These are phyloP conservation scores for Neurospora discreta DNA, from an alignment of 495 filamentous ascomycete species.

Conservation along the genomic window DNA sequence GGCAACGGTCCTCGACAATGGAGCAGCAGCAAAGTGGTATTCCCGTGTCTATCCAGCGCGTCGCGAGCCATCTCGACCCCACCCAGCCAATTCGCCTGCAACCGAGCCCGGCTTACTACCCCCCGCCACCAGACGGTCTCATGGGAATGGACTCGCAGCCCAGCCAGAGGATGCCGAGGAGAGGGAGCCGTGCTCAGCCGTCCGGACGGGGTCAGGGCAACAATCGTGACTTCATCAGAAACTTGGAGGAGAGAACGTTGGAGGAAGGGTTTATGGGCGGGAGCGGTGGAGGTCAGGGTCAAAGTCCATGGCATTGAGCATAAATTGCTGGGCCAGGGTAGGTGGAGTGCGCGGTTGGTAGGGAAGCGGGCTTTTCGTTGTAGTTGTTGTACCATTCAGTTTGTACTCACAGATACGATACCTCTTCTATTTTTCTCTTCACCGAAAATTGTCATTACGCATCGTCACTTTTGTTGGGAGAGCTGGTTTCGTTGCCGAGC, in stretches of 20 bases:
- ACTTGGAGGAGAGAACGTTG: conserved; percentile 82
- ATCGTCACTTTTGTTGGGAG: background rate
- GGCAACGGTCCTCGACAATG: conserved; percentile 91
- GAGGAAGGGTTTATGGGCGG: conserved; percentile 64
- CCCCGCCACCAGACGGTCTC: conserved; percentile 82
- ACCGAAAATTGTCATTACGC: background rate
- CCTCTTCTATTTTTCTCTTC: background rate
- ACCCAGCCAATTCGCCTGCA: conserved; percentile 89
- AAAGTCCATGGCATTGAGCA: conserved; percentile 36
- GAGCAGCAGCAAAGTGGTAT: conserved; percentile 88
- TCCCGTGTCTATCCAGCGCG: conserved; percentile 82
- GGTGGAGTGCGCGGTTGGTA: background rate
- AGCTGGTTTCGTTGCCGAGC: background rate
- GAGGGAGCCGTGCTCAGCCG: conserved; percentile 62
- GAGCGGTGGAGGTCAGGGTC: conserved; percentile 9
- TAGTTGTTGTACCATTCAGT: background rate
- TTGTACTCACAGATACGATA: background rate
- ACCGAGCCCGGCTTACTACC: conserved; percentile 95
- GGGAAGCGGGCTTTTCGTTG: background rate
- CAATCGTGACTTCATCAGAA: conserved; percentile 86
- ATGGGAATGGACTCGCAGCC: conserved; percentile 38
- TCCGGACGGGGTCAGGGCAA: conserved; percentile 40
- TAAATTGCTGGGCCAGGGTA: background rate
- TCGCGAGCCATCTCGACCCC: conserved; percentile 94
- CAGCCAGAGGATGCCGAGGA: conserved; percentile 56